These are phyloP conservation scores for Abelmoschus esculentus DNA, from an alignment of 345 rosid genomes.

Conservation along the genomic window DNA sequence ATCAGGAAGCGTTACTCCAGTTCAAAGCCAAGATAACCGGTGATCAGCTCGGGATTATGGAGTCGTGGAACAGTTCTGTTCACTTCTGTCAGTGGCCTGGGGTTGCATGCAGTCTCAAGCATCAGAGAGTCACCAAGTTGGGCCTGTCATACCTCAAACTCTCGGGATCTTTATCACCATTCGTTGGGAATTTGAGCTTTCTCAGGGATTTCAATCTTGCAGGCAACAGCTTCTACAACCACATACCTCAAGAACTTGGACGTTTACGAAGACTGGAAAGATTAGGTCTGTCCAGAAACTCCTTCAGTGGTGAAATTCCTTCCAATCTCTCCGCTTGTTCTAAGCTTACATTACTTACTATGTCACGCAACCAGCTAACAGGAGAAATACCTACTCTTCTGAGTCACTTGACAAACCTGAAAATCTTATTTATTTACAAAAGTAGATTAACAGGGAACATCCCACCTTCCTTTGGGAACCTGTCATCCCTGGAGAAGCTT, in stretches of 20 bases:
- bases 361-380: not conserved
- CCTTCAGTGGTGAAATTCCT: constrained; percentile 18
- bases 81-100: constrained; percentile 12
- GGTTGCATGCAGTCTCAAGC: constrained; percentile 12
- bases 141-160: not conserved
- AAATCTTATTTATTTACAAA: not conserved
- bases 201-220: not conserved
- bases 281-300: not conserved
- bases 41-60: not conserved
- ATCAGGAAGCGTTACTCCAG: not conserved
- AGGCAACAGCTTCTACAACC: constrained; percentile 3
- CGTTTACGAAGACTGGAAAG: not conserved
- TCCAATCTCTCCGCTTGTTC: constrained; percentile 7
- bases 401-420: not conserved
- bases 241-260: constrained; percentile 19
- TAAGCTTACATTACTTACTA: not conserved
- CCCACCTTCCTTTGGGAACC: constrained; percentile 7
- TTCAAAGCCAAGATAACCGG: not conserved
- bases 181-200: constrained; percentile 14
- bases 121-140: not conserved
- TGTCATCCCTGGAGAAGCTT: not conserved
- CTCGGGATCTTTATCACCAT: not conserved
- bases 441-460: not conserved
- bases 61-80: constrained; percentile 9
- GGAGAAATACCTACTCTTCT: constrained; percentile 15